A percentile compares a stretch with the other conserved stretches of the same genome.
phyloP scores from a whole-genome alignment of 441 rosid species.

The Populus tomentosa region DNA sequence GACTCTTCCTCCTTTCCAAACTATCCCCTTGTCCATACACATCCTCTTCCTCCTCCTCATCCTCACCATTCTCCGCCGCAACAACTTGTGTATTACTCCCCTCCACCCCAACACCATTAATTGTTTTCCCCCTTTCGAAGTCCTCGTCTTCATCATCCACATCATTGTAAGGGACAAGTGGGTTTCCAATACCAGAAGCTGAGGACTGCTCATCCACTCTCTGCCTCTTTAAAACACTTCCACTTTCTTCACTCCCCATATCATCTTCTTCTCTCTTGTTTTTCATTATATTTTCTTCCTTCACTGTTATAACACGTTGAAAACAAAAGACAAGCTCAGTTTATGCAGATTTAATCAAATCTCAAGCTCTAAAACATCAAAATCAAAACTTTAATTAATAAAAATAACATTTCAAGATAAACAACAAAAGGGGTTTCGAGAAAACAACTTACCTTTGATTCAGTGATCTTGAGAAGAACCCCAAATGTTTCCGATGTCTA shows the following conservation, averaged over 20 bases:
- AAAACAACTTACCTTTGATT: background rate
- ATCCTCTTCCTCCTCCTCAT: conserved; percentile 30
- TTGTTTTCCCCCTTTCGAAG: conserved; percentile 15
- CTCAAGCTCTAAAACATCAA: background rate
- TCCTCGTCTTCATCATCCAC: conserved; percentile 70
- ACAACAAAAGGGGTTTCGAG: background rate
- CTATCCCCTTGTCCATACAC: conserved; percentile 20
- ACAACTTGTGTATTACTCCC: conserved; percentile 10
- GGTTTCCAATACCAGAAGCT: conserved; percentile 47
- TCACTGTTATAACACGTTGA: background rate
- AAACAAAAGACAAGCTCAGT: background rate
- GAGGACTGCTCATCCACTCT: conserved; percentile 36
- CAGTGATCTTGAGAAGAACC: background rate
- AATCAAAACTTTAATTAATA: background rate
- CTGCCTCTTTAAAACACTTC: conserved; percentile 42
- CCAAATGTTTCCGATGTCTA: background rate
- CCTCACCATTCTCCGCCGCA: conserved; percentile 25
- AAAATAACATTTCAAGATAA: background rate
- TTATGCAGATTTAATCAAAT: background rate
- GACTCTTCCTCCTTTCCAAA: conserved; percentile 38
- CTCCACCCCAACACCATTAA: background rate
- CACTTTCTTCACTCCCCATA: conserved; percentile 28
- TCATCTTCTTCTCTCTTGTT: conserved; percentile 32
- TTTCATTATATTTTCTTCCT: conserved; percentile 34
- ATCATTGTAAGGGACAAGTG: conserved; percentile 66